Percentiles rank a stretch among this genome's conserved stretches.
phyloP scores from a whole-genome alignment of 352 stramenopile species.

The Pythium rhizo-oryzae region DNA sequence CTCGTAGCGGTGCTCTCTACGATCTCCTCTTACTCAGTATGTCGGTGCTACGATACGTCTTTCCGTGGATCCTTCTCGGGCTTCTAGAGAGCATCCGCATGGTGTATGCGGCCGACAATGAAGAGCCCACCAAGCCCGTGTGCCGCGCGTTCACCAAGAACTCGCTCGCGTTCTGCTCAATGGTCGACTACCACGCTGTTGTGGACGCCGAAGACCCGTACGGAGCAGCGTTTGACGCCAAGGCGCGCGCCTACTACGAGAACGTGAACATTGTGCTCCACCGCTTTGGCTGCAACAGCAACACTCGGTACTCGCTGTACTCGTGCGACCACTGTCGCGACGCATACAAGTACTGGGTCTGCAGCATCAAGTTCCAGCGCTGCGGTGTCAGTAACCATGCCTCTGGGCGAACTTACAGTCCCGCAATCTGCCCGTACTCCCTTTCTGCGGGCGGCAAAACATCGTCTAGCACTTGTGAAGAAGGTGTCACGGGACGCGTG shows the following conservation, averaged over 20 bases:
- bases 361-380: constrained; percentile 83
- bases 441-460: constrained; percentile 14
- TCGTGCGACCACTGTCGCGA: constrained; percentile 82
- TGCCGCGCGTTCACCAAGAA: constrained; percentile 59
- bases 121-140: constrained; percentile 50
- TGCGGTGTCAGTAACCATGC: constrained; percentile 35
- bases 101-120: constrained; percentile 27
- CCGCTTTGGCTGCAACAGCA: constrained; percentile 76
- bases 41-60: background rate
- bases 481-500: constrained; percentile 45
- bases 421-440: constrained; percentile 35
- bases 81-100: background rate
- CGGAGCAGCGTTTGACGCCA: constrained; percentile 52
- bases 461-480: constrained; percentile 34
- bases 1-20: too few relatives aligned
- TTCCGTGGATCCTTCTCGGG: background rate
- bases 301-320: constrained; percentile 76
- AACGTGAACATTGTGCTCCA: constrained; percentile 83
- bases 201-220: constrained; percentile 58
- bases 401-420: background rate
- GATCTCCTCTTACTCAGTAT: too few relatives aligned
- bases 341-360: constrained; percentile 90
- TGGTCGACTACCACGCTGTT: constrained; percentile 82
- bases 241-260: constrained; percentile 75
- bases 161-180: constrained; percentile 79